Base-by-base conservation (phyloP, 2,329 filamentous ascomycete species). In the Neofusicoccum cordaticola region DNA sequence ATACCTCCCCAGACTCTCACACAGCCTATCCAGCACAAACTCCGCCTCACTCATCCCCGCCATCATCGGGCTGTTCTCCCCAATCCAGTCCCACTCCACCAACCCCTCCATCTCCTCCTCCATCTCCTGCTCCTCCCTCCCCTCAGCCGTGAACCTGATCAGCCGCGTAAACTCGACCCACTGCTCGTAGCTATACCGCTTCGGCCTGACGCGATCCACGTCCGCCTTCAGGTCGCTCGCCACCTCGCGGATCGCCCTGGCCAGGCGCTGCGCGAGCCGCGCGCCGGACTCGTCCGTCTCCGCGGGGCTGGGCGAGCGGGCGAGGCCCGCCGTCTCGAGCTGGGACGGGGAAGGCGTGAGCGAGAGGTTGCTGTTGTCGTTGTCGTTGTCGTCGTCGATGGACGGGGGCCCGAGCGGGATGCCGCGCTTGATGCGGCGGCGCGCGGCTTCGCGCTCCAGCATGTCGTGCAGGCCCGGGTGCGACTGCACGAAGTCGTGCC, bases 141-240 rank as follows among this genome's bases (percentile, higher is more conserved):
- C 62, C 6, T 63, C 53, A 13, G 65, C 62, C 2, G 80, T 80
- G 68, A 88, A 88, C 2, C 84, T 80, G 42, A 96, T 90, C 37
- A 97, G 82, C 22, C 86, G 85, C 7, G 93, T 88, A 70, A 92
- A 95, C 80, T 91, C 91, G 0, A 90, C 90, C 93, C 93, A 96
- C 73, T 96, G 90, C 69, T 93, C 87, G 68, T 93, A 97, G 0
- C 81, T 83, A 74, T 97, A 97, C 62, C 83, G 84, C 63, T 87
- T 88, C 0, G 84, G 81, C 44, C 62, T 11, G 27, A 7, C 56
- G n/a, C n/a, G 19, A 12, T 60, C 56, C 2, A 85, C 83, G 4
- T 82, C 76, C 50, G 80, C 75, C 17, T 85, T 84, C 39, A 90
- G 79, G 71, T 95, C 86, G 53, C 85, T 80, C 1, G 87, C 86